These are phyloP conservation scores for Spencermartinsiella ligniputridi DNA, from an alignment of 1,139 yeast species.

Conservation along the genomic window DNA sequence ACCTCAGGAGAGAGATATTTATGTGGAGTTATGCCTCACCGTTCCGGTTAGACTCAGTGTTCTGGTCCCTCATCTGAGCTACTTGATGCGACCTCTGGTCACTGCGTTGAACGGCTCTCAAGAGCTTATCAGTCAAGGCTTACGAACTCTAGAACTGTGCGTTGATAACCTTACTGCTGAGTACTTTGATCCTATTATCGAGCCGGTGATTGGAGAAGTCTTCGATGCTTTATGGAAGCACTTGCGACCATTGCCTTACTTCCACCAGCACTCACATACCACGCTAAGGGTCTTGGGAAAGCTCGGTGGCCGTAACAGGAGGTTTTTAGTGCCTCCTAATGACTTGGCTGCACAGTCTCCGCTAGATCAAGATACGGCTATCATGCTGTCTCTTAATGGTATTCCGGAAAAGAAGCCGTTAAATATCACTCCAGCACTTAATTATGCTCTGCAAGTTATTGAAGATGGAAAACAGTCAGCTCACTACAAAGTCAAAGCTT, in stretches of 20 bases:
- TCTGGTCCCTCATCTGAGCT: constrained; percentile 84
- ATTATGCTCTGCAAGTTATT: constrained; percentile 60
- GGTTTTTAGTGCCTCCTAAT: constrained; percentile 69
- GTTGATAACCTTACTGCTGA: constrained; percentile 95
- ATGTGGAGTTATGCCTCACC: constrained; percentile 89
- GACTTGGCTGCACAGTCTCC: constrained; percentile 55
- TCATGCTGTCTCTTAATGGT: constrained; percentile 68
- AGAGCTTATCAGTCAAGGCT: constrained; percentile 89
- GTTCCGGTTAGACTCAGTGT: constrained; percentile 94
- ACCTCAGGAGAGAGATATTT: constrained; percentile 87
- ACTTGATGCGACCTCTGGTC: constrained; percentile 85
- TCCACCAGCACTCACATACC: constrained; percentile 89
- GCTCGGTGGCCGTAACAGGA: constrained; percentile 91
- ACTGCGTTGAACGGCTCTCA: constrained; percentile 86
- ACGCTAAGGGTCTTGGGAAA: constrained; percentile 91
- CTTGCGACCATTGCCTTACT: constrained; percentile 83
- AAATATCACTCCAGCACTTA: constrained; percentile 77
- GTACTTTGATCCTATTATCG: constrained; percentile 94
- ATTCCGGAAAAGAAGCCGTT: constrained; percentile 58
- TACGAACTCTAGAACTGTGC: constrained; percentile 91
- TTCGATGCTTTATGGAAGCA: constrained; percentile 93
- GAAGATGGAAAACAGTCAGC: constrained; percentile 62
- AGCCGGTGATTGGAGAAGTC: constrained; percentile 90
- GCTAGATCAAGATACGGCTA: constrained; percentile 64
- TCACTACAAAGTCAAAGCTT: constrained; percentile 75